phyloP scores from a whole-genome alignment of 192 early-diverging fungal genomes.

The Podila epicladia region DNA sequence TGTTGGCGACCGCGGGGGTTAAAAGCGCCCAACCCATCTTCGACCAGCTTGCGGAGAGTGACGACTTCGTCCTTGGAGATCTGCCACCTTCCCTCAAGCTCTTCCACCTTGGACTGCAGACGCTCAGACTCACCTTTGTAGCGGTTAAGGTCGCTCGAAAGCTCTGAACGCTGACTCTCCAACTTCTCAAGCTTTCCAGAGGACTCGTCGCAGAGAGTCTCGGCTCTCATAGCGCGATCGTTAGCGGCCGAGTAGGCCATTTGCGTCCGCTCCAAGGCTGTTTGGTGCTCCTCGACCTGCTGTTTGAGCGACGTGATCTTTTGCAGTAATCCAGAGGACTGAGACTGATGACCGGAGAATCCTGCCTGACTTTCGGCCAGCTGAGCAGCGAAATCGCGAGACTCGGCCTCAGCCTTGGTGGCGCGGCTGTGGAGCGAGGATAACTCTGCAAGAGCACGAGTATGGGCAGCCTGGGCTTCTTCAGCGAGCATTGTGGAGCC shows the following conservation, averaged over 20 bases:
- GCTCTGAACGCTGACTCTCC: constrained; percentile 34
- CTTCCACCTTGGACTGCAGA: constrained; percentile 44
- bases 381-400: constrained; percentile 46
- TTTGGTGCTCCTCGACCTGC: constrained; percentile 52
- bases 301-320: constrained; percentile 42
- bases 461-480: constrained; percentile 62
- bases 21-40: constrained; percentile 56
- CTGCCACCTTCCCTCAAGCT: constrained; percentile 49
- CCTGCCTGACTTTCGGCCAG: constrained; percentile 52
- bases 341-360: constrained; percentile 45
- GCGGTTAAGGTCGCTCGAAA: constrained; percentile 42
- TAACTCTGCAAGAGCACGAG: constrained; percentile 56
- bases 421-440: constrained; percentile 54
- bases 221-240: constrained; percentile 46
- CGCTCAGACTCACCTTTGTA: constrained; percentile 48
- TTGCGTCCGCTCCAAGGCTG: constrained; percentile 50
- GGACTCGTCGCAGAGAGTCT: constrained; percentile 47
- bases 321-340: constrained; percentile 23
- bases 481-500: constrained; percentile 57
- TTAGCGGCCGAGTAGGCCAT: constrained; percentile 48
- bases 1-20: constrained; percentile 18
- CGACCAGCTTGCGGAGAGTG: constrained; percentile 52
- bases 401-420: constrained; percentile 55
- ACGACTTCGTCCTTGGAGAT: constrained; percentile 55
- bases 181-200: constrained; percentile 47